A percentile compares a stretch with the other conserved stretches of the same genome.
phyloP scores from a whole-genome alignment of 768 basidiomycete species.

The Obba rivulosa region DNA sequence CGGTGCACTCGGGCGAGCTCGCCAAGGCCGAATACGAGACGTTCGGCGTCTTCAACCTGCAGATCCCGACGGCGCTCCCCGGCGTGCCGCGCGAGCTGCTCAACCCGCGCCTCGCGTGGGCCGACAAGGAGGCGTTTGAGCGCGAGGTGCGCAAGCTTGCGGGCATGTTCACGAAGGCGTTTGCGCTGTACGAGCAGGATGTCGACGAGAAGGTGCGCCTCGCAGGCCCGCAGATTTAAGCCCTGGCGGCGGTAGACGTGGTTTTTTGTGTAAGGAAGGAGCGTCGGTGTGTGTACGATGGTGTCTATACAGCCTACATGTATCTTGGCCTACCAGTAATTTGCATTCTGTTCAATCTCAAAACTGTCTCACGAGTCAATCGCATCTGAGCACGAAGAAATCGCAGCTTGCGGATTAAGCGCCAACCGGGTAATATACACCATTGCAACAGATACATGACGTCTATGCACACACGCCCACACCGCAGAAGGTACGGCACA shows the following conservation, averaged over 20 bases:
- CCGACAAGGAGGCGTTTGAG: slow-evolving; percentile 84
- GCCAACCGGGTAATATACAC: too few relatives aligned
- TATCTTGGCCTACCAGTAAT: too few relatives aligned
- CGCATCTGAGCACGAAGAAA: too few relatives aligned
- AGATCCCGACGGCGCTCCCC: slow-evolving; percentile 76
- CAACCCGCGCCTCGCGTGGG: slow-evolving; percentile 85
- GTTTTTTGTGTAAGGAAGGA: neutral
- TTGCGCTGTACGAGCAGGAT: slow-evolving; percentile 85
- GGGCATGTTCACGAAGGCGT: slow-evolving; percentile 93
- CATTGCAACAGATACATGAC: too few relatives aligned
- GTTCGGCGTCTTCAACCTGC: slow-evolving; percentile 78
- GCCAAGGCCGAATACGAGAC: slow-evolving; percentile 82
- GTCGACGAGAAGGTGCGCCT: slow-evolving; percentile 74
- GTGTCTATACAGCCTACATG: too few relatives aligned
- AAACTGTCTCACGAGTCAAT: too few relatives aligned
- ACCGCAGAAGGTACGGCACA: too few relatives aligned
- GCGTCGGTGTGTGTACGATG: neutral
- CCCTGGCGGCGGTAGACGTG: neutral
- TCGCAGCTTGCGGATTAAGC: too few relatives aligned
- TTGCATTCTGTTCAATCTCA: too few relatives aligned
- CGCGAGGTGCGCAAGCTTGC: slow-evolving; percentile 84
- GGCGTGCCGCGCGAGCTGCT: slow-evolving; percentile 90
- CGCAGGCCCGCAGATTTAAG: slow-evolving; percentile 60
- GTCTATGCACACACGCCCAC: too few relatives aligned
- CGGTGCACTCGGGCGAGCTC: slow-evolving; percentile 91